phyloP scores from a whole-genome alignment of 2,329 filamentous ascomycete species.

The Bipolaris gigantea region DNA sequence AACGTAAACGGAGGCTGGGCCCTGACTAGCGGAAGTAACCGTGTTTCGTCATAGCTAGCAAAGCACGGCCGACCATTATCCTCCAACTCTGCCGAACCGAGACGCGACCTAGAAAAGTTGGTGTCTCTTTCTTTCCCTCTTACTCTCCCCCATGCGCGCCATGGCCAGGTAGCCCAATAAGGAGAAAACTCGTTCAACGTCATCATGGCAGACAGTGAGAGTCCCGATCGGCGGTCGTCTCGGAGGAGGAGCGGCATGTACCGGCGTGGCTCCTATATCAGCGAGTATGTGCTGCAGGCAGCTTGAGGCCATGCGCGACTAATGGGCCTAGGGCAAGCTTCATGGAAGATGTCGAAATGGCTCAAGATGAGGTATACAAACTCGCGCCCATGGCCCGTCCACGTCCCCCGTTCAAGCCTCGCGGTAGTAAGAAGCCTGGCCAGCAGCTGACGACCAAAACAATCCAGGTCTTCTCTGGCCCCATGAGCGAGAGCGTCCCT shows the following conservation, averaged over 20 bases:
- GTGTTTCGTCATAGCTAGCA: constrained; percentile 10
- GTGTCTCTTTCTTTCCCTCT: background rate
- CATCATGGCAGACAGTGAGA: constrained; percentile 38
- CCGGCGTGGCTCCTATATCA: constrained; percentile 67
- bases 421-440: constrained; percentile 21
- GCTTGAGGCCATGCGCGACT: constrained; percentile 5
- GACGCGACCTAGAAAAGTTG: constrained; percentile 12
- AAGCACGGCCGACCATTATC: constrained; percentile 2
- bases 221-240: constrained; percentile 41
- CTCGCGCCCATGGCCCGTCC: constrained; percentile 30
- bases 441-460: constrained; percentile 43
- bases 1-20: background rate
- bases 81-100: background rate
- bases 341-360: constrained; percentile 97
- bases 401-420: constrained; percentile 10
- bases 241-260: constrained; percentile 55
- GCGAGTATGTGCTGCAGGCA: constrained; percentile 41
- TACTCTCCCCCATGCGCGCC: background rate
- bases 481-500: constrained; percentile 93
- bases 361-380: constrained; percentile 78
- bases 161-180: constrained; percentile 20
- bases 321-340: constrained; percentile 59
- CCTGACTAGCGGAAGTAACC: constrained; percentile 10
- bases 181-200: background rate
- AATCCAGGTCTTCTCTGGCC: constrained; percentile 77